Percentiles rank a stretch among this genome's conserved stretches.
Evolutionary conservation across 31 red algal genomes (phyloP).

Genomic region (Asparagopsis taxiformis): DNA sequence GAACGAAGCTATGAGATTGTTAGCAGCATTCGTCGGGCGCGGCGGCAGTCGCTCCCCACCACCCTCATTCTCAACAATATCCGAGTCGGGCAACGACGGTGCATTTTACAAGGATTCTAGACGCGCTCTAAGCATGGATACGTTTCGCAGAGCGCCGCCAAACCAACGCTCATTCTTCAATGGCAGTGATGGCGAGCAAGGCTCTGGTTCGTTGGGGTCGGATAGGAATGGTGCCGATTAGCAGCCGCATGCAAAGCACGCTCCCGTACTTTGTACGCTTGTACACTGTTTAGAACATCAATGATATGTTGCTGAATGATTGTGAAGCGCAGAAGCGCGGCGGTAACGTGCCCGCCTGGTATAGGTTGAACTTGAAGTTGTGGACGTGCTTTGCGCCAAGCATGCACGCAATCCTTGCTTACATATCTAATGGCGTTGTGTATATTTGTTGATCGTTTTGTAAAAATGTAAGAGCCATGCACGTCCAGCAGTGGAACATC

Average conservation of each 20-base stretch:
- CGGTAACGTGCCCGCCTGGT: slow-evolving; percentile 7
- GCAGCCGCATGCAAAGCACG: neutral
- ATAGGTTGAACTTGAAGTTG: slow-evolving; percentile 3
- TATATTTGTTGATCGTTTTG: neutral
- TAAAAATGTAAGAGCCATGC: neutral
- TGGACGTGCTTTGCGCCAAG: slow-evolving; percentile 6
- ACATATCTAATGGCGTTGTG: neutral
- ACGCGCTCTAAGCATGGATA: slow-evolving; percentile 8
- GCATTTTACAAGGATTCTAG: slow-evolving; percentile 1
- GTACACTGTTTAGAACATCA: neutral
- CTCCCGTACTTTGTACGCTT: neutral
- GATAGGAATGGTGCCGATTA: neutral
- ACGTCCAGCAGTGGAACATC: neutral
- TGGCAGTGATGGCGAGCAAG: too few species aligned
- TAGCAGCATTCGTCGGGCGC: slow-evolving; percentile 37
- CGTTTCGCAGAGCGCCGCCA: neutral
- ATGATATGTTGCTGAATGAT: neutral
- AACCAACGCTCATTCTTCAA: too few species aligned
- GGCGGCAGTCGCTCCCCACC: slow-evolving; percentile 38
- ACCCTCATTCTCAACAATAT: slow-evolving; percentile 15
- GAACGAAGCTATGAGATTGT: slow-evolving; percentile 46
- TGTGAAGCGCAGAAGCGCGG: neutral
- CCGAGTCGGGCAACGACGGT: slow-evolving; percentile 3
- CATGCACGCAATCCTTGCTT: slow-evolving; percentile 2
- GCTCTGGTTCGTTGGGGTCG: too few species aligned